Percentiles rank a stretch among this genome's conserved stretches.
phyloP scores from a whole-genome alignment of 2,329 filamentous ascomycete genomes.

The Penicillium hesseltinei region DNA sequence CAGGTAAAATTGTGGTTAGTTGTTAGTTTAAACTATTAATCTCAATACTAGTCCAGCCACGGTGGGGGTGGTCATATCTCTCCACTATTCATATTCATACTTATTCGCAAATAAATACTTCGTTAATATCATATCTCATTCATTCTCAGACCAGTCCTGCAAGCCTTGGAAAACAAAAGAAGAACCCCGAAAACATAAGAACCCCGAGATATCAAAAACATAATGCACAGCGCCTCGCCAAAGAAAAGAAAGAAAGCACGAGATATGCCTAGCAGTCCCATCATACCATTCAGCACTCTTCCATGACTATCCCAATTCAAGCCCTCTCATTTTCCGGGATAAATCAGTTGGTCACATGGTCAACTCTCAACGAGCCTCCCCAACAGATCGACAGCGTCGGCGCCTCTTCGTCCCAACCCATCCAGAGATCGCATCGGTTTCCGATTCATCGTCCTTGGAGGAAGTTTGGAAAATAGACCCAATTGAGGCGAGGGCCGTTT shows the following conservation, averaged over 20 bases:
- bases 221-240: not conserved
- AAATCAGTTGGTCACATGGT: not conserved
- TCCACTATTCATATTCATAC: not conserved
- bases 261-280: not conserved
- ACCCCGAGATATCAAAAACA: not conserved
- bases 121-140: not conserved
- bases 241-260: not conserved
- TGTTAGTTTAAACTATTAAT: not conserved
- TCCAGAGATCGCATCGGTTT: conserved; percentile 20
- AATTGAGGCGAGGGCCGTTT: conserved; percentile 12
- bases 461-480: conserved; percentile 9
- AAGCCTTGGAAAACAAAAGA: too few species aligned
- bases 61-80: not conserved
- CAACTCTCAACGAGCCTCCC: conserved; percentile 14
- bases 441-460: conserved; percentile 1
- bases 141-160: not conserved
- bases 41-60: not conserved
- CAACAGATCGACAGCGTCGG: conserved; percentile 21
- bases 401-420: conserved; percentile 21
- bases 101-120: not conserved
- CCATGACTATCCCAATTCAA: not conserved
- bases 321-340: not conserved
- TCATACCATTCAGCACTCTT: not conserved
- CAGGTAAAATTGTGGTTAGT: too few species aligned
- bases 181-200: not conserved